phyloP scores from a whole-genome alignment of 2,329 filamentous ascomycete genomes.

The Sarocladium kiliense region DNA sequence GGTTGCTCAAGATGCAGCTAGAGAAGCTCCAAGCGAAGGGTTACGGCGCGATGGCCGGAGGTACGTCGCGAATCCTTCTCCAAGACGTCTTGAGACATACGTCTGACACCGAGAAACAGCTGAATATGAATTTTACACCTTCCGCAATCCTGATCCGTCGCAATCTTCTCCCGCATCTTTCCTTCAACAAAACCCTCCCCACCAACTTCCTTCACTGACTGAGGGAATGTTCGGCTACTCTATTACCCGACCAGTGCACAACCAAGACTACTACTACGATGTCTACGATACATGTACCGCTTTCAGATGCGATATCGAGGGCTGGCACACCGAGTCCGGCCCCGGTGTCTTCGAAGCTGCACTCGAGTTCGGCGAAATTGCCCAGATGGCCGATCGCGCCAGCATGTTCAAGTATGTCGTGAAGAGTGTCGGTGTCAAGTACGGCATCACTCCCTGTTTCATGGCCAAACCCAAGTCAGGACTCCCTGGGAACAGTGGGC shows the following conservation, averaged over 20 bases:
- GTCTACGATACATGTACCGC: conserved; percentile 74
- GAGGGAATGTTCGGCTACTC: conserved; percentile 97
- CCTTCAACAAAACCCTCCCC: conserved; percentile 66
- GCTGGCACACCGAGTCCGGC: conserved; percentile 93
- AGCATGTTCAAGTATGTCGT: conserved; percentile 93
- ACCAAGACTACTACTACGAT: conserved; percentile 88
- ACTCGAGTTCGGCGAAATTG: conserved; percentile 83
- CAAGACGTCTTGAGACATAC: background rate
- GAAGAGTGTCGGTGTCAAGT: conserved; percentile 80
- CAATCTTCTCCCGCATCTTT: conserved; percentile 67
- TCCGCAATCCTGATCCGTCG: conserved; percentile 58
- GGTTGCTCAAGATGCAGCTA: conserved; percentile 63
- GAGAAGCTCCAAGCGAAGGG: conserved; percentile 63
- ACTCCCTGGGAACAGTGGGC: conserved; percentile 88
- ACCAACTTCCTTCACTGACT: conserved; percentile 72
- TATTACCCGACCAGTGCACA: conserved; percentile 78
- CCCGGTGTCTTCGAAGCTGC: conserved; percentile 95
- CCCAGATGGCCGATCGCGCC: conserved; percentile 86
- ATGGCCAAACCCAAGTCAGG: conserved; percentile 96
- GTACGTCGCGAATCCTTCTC: conserved; percentile 46
- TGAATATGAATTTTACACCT: conserved; percentile 95
- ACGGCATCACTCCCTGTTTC: conserved; percentile 93
- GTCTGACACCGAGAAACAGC: conserved; percentile 45
- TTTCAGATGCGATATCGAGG: conserved; percentile 80
- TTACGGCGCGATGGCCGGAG: conserved; percentile 84